Evolutionary conservation across 768 basidiomycete species (phyloP).

Genomic region (Pseudohyphozyma bogoriensis): DNA sequence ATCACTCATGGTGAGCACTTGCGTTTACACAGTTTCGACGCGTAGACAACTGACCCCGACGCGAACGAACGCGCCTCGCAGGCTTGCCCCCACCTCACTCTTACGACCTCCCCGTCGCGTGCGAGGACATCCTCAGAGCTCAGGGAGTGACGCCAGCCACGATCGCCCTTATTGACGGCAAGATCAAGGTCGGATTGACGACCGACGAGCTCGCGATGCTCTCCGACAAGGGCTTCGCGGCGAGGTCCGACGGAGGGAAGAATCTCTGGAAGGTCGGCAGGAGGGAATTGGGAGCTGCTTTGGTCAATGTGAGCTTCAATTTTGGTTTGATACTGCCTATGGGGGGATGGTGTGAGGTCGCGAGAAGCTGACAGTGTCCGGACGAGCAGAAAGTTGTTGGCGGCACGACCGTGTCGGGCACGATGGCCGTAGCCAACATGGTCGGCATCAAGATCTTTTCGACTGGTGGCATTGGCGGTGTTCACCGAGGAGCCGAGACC

Average conservation of each 20-base stretch:
- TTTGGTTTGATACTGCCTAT: conserved; percentile 5
- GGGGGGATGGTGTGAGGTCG: conserved; percentile 19
- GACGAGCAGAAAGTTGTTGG: conserved; percentile 46
- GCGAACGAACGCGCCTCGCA: not conserved
- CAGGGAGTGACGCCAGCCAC: conserved; percentile 80
- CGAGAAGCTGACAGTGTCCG: not conserved
- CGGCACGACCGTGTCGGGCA: conserved; percentile 50
- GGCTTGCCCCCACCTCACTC: conserved; percentile 28
- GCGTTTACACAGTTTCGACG: not conserved
- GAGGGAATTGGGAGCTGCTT: conserved; percentile 66
- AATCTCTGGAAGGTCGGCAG: conserved; percentile 55
- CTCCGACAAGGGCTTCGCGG: conserved; percentile 45
- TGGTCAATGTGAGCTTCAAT: conserved; percentile 47
- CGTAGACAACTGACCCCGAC: not conserved
- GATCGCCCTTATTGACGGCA: conserved; percentile 70
- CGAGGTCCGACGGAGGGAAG: conserved; percentile 9
- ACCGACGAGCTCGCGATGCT: conserved; percentile 56
- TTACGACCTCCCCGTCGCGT: conserved; percentile 14
- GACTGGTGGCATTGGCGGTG: conserved; percentile 87
- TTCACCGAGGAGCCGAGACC: conserved; percentile 64
- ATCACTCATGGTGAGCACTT: conserved; percentile 60
- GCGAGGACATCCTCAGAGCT: conserved; percentile 40
- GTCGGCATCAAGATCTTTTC: conserved; percentile 87
- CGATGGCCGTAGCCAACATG: conserved; percentile 45
- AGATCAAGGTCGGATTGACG: conserved; percentile 74